phyloP scores from a whole-genome alignment of 129 eudicot species.

The Solidago caesia region DNA sequence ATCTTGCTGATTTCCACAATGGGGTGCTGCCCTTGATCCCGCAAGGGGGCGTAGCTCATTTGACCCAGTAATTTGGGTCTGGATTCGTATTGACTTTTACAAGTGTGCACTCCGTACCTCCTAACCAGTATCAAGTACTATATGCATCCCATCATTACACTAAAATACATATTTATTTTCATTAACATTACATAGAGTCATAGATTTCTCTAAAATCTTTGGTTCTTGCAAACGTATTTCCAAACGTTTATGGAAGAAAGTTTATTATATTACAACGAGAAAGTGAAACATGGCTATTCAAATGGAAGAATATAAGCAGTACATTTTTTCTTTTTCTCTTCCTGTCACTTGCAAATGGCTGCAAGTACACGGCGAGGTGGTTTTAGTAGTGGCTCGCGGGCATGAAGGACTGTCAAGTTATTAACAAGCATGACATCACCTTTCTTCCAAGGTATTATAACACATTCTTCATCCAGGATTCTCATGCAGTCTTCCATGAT shows the following conservation, averaged over 20 bases:
- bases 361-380: conserved; percentile 22
- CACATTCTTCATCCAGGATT: conserved; percentile 26
- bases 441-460: conserved; percentile 26
- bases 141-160: too few relatives aligned
- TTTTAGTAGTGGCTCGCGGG: conserved; percentile 6
- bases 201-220: background rate
- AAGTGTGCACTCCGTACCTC: too few relatives aligned
- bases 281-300: background rate
- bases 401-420: conserved; percentile 15
- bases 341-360: conserved; percentile 19
- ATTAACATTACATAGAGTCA: too few relatives aligned
- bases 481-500: conserved; percentile 17
- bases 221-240: background rate
- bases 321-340: too few relatives aligned
- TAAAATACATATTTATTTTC: too few relatives aligned
- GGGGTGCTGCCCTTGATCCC: too few relatives aligned
- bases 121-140: too few relatives aligned
- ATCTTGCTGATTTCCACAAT: too few relatives aligned
- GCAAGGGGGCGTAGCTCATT: too few relatives aligned
- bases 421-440: conserved; percentile 24
- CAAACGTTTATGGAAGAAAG: background rate
- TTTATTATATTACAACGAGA: background rate
- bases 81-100: too few relatives aligned
- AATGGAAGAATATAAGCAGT: background rate
- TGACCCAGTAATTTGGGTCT: too few relatives aligned